phyloP scores from a whole-genome alignment of 441 rosid species.

The Pelargonium fulgidum region DNA sequence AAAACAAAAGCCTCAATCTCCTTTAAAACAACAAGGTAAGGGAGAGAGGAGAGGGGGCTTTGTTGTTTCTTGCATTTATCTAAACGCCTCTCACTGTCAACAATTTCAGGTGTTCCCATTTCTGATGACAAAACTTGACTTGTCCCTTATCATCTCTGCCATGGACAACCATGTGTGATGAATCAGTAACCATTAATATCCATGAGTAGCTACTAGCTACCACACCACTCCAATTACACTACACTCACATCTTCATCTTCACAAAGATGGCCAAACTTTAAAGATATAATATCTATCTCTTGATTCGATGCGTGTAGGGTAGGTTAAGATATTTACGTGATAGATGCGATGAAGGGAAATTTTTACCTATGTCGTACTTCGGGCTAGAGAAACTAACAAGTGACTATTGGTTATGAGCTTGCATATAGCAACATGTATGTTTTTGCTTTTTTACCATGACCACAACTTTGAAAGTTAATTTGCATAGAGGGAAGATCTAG shows the following conservation, averaged over 20 bases:
- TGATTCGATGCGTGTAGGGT: no score
- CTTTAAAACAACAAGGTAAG: constrained; percentile 17
- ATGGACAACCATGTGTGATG: constrained; percentile 1
- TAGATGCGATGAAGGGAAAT: no score
- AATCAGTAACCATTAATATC: background rate
- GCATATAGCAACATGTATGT: no score
- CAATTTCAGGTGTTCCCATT: background rate
- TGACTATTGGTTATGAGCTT: no score
- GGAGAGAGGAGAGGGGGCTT: constrained; percentile 10
- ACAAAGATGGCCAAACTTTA: no score
- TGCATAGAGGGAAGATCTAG: no score
- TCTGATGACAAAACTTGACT: constrained; percentile 3
- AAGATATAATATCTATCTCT: no score
- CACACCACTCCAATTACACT: background rate
- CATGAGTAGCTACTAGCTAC: background rate
- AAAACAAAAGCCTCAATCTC: constrained; percentile 30
- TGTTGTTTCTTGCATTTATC: constrained; percentile 14
- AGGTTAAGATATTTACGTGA: no score
- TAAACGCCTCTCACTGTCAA: background rate
- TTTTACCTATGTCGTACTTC: no score
- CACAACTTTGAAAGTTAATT: no score
- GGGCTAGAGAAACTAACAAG: no score
- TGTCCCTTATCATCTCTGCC: constrained; percentile 9
- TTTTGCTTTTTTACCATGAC: no score
- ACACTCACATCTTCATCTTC: background rate